A percentile compares a stretch with the other conserved stretches of the same genome.
phyloP scores from a whole-genome alignment of 345 rosid species.

The Moricandia moricandioides region DNA sequence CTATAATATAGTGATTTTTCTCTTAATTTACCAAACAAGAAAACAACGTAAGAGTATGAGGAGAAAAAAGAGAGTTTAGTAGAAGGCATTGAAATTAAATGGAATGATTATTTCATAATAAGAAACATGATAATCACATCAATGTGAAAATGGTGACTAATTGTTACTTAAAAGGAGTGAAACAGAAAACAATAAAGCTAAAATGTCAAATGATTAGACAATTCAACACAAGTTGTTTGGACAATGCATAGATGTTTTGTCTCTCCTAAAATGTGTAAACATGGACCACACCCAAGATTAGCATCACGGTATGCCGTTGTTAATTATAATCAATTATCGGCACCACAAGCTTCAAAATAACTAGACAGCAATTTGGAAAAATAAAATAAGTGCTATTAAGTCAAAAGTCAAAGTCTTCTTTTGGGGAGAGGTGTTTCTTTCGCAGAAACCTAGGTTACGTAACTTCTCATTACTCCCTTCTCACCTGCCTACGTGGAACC shows the following conservation, averaged over 20 bases:
- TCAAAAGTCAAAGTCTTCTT: conserved; percentile 32
- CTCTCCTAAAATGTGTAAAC: conserved; percentile 43
- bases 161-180: not conserved
- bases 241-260: conserved; percentile 34
- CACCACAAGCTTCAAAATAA: conserved; percentile 21
- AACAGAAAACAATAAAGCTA: conserved; percentile 12
- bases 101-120: conserved; percentile 22
- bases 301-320: conserved; percentile 18
- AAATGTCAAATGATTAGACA: conserved; percentile 37
- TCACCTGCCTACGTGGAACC: conserved; percentile 32
- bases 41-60: not conserved
- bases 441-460: conserved; percentile 28
- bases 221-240: conserved; percentile 18
- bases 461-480: conserved; percentile 28
- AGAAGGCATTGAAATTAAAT: not conserved
- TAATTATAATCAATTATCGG: conserved; percentile 8
- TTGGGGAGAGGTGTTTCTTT: conserved; percentile 33
- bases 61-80: not conserved
- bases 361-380: not conserved
- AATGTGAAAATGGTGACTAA: conserved; percentile 2
- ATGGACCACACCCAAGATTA: conserved; percentile 41
- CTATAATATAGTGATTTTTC: not conserved
- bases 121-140: not conserved
- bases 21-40: not conserved
- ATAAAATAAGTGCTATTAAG: conserved; percentile 2